A percentile compares a stretch with the other conserved stretches of the same genome.
These are phyloP conservation scores for Pleurotus giganteus DNA, from an alignment of 768 basidiomycete genomes.

Conservation along the genomic window DNA sequence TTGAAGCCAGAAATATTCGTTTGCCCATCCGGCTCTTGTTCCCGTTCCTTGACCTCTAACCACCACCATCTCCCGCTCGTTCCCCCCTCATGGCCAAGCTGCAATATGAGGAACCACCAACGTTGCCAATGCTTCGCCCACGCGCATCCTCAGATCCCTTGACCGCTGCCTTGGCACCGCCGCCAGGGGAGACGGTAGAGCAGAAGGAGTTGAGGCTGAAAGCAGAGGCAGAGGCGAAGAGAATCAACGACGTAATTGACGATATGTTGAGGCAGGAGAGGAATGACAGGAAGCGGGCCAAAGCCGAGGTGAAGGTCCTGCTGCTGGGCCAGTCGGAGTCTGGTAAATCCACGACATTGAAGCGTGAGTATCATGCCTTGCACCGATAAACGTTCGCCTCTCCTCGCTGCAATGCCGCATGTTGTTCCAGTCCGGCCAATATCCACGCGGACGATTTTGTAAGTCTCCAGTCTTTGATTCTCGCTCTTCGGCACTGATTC, in stretches of 20 bases:
- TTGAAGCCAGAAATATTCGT: not conserved
- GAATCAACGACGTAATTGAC: conserved; percentile 75
- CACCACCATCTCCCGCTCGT: conserved; percentile 19
- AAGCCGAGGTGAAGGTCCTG: conserved; percentile 65
- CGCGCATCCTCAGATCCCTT: conserved; percentile 67
- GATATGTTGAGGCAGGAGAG: conserved; percentile 70
- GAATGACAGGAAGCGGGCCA: conserved; percentile 55
- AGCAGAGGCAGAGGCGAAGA: conserved; percentile 70
- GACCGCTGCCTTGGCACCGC: conserved; percentile 63
- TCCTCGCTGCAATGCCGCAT: conserved; percentile 1
- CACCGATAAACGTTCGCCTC: not conserved
- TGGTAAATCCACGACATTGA: conserved; percentile 85
- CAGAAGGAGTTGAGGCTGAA: conserved; percentile 64
- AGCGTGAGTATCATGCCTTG: conserved; percentile 59
- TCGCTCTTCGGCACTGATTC: not conserved
- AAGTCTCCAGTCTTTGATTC: not conserved
- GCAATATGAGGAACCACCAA: conserved; percentile 25
- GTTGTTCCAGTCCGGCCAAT: not conserved
- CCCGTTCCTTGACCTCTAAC: conserved; percentile 15
- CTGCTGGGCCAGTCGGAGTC: conserved; percentile 88
- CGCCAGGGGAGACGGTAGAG: conserved; percentile 65
- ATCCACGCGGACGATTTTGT: not conserved
- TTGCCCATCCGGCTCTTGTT: conserved; percentile 3
- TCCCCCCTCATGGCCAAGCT: conserved; percentile 36
- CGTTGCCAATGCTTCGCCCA: conserved; percentile 22